Percentiles rank a stretch among this genome's conserved stretches.
These are phyloP conservation scores for Penicillium sp. DNA, from an alignment of 2,329 filamentous ascomycete species.

Conservation along the genomic window DNA sequence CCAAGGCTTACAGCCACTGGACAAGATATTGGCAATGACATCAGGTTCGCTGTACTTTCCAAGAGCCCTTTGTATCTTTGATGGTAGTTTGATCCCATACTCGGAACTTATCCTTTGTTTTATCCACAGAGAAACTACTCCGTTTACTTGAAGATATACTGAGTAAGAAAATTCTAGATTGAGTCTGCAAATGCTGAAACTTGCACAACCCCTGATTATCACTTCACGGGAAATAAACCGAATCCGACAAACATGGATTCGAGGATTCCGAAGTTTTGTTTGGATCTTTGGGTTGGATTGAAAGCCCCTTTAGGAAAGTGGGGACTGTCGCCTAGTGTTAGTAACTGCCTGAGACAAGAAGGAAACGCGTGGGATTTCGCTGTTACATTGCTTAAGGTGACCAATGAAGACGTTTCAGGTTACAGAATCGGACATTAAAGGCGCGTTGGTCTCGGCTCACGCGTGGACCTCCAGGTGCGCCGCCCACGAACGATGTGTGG, in stretches of 20 bases:
- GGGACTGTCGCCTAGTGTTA: neutral
- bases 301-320: neutral
- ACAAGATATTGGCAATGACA: neutral
- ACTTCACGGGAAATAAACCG: neutral
- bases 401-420: neutral
- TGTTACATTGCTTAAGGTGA: neutral
- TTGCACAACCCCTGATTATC: neutral
- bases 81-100: neutral
- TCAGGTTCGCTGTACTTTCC: conserved; percentile 3
- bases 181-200: neutral
- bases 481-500: neutral
- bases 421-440: neutral
- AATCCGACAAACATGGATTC: neutral
- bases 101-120: neutral
- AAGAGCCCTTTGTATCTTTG: neutral
- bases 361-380: neutral
- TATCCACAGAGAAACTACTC: neutral
- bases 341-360: neutral
- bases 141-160: neutral
- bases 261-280: neutral
- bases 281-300: neutral
- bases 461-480: neutral
- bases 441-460: neutral
- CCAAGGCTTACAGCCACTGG: neutral
- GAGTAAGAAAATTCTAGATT: neutral